Evolutionary conservation across 2,329 filamentous ascomycete species (phyloP), one percentile per base, ranked within the genome.

Genomic region (Pestalotiopsis sp.): DNA sequence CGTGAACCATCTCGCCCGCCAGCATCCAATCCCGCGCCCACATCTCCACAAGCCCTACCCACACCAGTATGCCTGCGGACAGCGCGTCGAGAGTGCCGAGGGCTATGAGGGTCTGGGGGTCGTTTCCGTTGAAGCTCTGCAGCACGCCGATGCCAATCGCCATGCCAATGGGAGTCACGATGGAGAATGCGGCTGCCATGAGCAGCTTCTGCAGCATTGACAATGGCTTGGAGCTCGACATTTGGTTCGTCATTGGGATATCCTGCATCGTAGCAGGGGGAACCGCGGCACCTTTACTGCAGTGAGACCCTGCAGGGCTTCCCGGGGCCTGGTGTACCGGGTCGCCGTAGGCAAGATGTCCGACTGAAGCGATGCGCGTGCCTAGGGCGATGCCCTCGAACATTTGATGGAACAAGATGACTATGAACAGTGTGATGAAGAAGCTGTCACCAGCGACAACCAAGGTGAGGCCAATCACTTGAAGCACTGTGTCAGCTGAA

Each of bases 31-130:
- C 92, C 55, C 86, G 82, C 2, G 90, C 90, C 88, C 90, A 90
- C 91, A 94, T 94, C 80, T 94, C 92, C 0, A 94, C 91, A 1
- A 94, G 79, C 1, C 91, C 91, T 1, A 94, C 91, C 91, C 92
- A 94, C n/a, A 92, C 81, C 39, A 94, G 82, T 58, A 95, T 92
- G 35, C 92, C 92, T 0, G 92, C 91, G 0, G 89, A 92, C 10
- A 94, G 75, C 5, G 92, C 90, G 76, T 94, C 89, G 1, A 94
- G 82, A 0, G 91, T 93, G 0, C 91, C 92, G 44, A 94, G 88
- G 2, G 91, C 89, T 57, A 94, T 78, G 55, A 94, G 82, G 0
- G 92, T 94, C 1, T 84, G 83, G 3, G 83, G 85, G 71, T 92
- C 86, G 72, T 92, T 93, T 3, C 91, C 92, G 73, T 94, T 94